Evolutionary conservation across 2,329 filamentous ascomycete species (phyloP), one percentile per base, ranked within the genome.

Genomic region (Byssothecium circinans): DNA sequence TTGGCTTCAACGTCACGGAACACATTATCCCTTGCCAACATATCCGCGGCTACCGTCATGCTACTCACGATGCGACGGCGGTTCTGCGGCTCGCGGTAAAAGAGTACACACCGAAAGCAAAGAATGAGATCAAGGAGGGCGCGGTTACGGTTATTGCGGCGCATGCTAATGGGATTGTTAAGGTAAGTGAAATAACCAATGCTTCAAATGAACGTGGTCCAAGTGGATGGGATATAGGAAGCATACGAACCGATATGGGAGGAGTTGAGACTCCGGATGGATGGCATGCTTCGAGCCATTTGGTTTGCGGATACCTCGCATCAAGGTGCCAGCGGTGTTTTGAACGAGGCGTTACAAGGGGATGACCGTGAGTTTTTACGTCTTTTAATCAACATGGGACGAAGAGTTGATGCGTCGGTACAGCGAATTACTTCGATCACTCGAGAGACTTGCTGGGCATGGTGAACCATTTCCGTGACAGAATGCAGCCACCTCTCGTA

Each of bases 141-240:
- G 30, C 47, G 1, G 47, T 57, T 1, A 59, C 57, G 1, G 51
- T 60, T 17, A 57, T 62, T 40, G 52, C 56, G 18, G 43, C 50
- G 10, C 53, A 57, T 55, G 57, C 29, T 17, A 57, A 55, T 48
- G 56, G 52, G 10, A 54, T 62, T 39, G 48, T 52, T 5, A 59
- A 59, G 41, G 59, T 55, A 55, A 19, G 18, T 8, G n/a, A n/a
- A n/a, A n/a, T n/a, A n/a, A n/a, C n/a, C n/a, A n/a, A n/a, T n/a
- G n/a, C n/a, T n/a, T n/a, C n/a, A n/a, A n/a, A n/a, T n/a, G n/a
- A n/a, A 19, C 17, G 18, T 22, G 17, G 20, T 8, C 4, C 18
- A 4, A 38, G 11, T 8, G 7, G 35, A 15, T 38, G 12, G 18
- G 8, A 14, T 30, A 25, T 41, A 41, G 38, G 38, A 41, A 41